Conservation (phyloP, 1,284 basidiomycete species). For the Rhodotorula sp. region DNA sequence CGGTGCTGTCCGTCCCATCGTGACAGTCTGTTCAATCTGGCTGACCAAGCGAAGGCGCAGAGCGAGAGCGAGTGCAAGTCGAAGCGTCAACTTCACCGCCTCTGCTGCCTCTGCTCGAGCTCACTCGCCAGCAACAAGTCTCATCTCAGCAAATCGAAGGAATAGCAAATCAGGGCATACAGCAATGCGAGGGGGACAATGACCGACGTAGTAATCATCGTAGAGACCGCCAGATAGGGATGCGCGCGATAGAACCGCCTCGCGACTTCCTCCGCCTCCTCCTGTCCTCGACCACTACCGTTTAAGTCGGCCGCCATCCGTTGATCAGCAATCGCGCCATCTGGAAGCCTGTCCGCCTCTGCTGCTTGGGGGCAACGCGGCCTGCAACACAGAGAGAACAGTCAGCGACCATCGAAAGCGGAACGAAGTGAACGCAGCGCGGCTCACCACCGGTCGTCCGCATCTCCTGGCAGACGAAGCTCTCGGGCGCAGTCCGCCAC, state of each 20-base stretch:
- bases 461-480: conserved; percentile 95
- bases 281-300: not conserved
- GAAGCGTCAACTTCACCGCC: not conserved
- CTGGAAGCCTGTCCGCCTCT: conserved; percentile 73
- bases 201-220: not conserved
- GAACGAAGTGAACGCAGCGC: not conserved
- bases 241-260: not conserved
- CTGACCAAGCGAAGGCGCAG: too few relatives aligned
- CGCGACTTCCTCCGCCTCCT: not conserved
- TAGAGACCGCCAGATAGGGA: not conserved
- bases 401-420: conserved; percentile 1
- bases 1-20: conserved; percentile 20
- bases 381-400: conserved; percentile 64
- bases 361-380: conserved; percentile 84
- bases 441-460: conserved; percentile 51
- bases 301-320: conserved; percentile 38
- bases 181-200: conserved; percentile 4
- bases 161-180: not conserved
- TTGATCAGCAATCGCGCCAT: conserved; percentile 40
- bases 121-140: not conserved
- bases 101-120: conserved; percentile 8
- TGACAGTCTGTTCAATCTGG: not conserved
- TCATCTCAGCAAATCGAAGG: too few relatives aligned
- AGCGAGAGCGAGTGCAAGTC: not conserved
- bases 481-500: conserved; percentile 90